These are phyloP conservation scores for Solanum raphanifolium DNA, from an alignment of 257 asterid genomes.

Conservation along the genomic window DNA sequence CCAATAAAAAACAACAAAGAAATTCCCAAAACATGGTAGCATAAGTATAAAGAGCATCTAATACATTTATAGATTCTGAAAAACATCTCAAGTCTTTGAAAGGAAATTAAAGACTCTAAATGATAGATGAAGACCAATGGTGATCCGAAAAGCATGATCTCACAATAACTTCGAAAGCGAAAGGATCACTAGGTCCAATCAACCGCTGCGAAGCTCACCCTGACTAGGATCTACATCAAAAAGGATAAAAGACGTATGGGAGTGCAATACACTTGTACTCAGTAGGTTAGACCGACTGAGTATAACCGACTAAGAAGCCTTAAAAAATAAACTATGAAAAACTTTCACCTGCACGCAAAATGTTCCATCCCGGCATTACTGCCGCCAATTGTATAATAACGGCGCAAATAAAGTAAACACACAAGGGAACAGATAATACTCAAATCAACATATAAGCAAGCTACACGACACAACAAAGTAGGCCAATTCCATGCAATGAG, in stretches of 20 bases:
- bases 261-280: neutral
- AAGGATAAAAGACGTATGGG: neutral
- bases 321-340: neutral
- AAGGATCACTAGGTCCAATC: no score
- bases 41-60: neutral
- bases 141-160: neutral
- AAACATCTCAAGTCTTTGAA: no score
- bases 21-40: neutral
- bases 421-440: neutral
- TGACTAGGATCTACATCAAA: neutral
- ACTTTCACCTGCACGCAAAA: neutral
- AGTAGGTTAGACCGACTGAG: neutral
- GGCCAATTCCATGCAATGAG: neutral
- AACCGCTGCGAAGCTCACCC: no score
- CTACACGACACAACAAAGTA: neutral
- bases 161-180: no score
- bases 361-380: neutral
- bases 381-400: neutral
- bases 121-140: neutral
- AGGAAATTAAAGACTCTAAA: no score
- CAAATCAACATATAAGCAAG: neutral
- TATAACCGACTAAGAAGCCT: neutral
- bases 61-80: neutral
- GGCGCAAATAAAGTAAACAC: neutral
- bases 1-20: neutral